phyloP scores from a whole-genome alignment of 2,329 filamentous ascomycete species.

The Fusarium stilboides region DNA sequence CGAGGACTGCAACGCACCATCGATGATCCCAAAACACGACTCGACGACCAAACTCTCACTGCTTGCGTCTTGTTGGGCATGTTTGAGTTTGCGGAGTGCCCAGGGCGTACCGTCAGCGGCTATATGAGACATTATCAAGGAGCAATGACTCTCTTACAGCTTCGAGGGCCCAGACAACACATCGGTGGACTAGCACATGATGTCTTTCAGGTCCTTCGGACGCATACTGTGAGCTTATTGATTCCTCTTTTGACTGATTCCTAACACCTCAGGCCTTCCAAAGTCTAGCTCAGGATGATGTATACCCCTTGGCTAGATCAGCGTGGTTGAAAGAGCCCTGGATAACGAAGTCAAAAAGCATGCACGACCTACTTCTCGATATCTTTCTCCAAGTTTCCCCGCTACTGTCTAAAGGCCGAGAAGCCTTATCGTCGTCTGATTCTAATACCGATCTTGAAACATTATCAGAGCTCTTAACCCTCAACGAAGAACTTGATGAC shows the following conservation, averaged over 20 bases:
- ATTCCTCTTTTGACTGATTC: too few species aligned
- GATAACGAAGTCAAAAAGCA: not conserved
- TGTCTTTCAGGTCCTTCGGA: not conserved
- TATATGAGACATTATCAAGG: conserved; percentile 3
- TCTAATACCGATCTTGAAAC: too few species aligned
- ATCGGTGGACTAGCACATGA: not conserved
- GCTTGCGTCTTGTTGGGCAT: not conserved
- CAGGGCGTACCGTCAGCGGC: not conserved
- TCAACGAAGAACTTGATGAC: rapidly evolving
- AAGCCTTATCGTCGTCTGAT: too few species aligned
- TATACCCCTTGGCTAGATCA: too few species aligned
- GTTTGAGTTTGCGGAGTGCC: conserved; percentile 5
- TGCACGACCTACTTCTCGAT: not conserved
- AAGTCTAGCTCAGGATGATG: too few species aligned
- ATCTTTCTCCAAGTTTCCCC: not conserved
- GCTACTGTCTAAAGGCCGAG: too few species aligned
- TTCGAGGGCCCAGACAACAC: not conserved
- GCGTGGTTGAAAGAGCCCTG: not conserved
- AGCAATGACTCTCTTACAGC: rapidly evolving
- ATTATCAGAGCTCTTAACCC: rapidly evolving
- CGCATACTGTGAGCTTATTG: not conserved
- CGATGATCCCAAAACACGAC: rapidly evolving
- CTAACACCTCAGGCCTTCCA: too few species aligned
- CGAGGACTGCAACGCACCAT: not conserved
- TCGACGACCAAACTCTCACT: rapidly evolving